These are phyloP conservation scores for Penicillium palitans DNA, from an alignment of 2,329 filamentous ascomycete species.

Conservation along the genomic window DNA sequence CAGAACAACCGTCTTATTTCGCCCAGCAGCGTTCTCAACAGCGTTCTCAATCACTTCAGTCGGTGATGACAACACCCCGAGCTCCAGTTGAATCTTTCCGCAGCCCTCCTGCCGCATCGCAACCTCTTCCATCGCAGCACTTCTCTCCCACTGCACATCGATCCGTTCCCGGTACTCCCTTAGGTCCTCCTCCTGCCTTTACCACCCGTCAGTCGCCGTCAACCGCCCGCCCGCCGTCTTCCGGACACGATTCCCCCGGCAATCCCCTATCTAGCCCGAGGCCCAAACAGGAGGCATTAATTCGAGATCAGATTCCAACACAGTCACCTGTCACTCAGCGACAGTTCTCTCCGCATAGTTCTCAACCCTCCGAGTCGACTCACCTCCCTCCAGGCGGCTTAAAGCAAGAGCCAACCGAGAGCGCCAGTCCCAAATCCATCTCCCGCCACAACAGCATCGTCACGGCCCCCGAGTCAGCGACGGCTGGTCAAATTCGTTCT, in stretches of 20 bases:
- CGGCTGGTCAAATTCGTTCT: constrained; percentile 26
- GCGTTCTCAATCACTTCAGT: constrained; percentile 43
- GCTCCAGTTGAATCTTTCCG: constrained; percentile 36
- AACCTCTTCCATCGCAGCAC: constrained; percentile 36
- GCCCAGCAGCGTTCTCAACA: constrained; percentile 40
- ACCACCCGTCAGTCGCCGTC: constrained; percentile 39
- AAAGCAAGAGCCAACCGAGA: constrained; percentile 69
- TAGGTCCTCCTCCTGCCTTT: constrained; percentile 46
- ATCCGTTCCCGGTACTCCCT: constrained; percentile 51
- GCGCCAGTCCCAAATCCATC: constrained; percentile 74
- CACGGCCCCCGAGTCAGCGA: constrained; percentile 28
- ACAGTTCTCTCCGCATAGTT: constrained; percentile 46
- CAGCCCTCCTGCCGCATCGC: constrained; percentile 36
- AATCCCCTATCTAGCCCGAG: constrained; percentile 36
- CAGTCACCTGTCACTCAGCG: constrained; percentile 34
- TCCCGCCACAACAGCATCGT: constrained; percentile 33
- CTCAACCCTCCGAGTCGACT: constrained; percentile 31
- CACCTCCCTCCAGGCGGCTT: constrained; percentile 51
- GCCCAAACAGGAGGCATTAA: constrained; percentile 32
- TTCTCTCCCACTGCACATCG: constrained; percentile 39
- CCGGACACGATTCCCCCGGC: constrained; percentile 38
- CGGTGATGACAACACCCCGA: constrained; percentile 38
- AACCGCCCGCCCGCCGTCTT: constrained; percentile 39
- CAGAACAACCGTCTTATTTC: constrained; percentile 40
- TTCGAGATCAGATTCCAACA: constrained; percentile 27